Evolutionary conservation across 163 green algal species (phyloP).

Genomic region (Prototheca wickerhamii): DNA sequence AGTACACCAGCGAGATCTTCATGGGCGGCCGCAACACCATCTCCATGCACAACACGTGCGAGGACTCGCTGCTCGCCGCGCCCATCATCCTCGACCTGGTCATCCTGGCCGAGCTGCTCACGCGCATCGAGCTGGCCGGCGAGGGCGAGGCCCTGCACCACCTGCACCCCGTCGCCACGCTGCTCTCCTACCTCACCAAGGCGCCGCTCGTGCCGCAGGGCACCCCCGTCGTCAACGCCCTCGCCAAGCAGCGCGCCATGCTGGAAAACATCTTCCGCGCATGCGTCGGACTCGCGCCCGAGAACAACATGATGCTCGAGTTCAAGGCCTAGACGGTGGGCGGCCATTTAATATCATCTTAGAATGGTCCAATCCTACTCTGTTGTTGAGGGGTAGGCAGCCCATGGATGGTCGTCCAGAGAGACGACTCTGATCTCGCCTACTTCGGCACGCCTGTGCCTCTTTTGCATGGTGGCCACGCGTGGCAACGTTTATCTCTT

Average conservation of each 20-base stretch:
- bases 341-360: no score
- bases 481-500: no score
- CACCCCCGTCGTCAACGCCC: conserved; percentile 93
- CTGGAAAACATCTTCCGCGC: conserved; percentile 96
- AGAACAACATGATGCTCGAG: conserved; percentile 87
- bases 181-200: conserved; percentile 98
- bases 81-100: conserved; percentile 98
- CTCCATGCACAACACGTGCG: conserved; percentile 99
- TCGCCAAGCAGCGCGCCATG: conserved; percentile 93
- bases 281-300: conserved; percentile 86
- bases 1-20: conserved; percentile 98
- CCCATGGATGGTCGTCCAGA: no score
- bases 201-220: conserved; percentile 61
- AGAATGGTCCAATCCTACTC: no score
- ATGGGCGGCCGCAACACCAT: conserved; percentile 93
- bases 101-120: conserved; percentile 90
- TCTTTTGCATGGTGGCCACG: no score
- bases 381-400: no score
- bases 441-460: no score
- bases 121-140: conserved; percentile 77
- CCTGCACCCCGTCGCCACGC: conserved; percentile 87
- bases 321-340: conserved; percentile 5
- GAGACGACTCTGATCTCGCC: no score
- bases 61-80: conserved; percentile 92
- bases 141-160: conserved; percentile 62